Evolutionary conservation across 331 rosid species (phyloP), one percentile per base, ranked within the genome.

Genomic region (Quercus tomentella): DNA sequence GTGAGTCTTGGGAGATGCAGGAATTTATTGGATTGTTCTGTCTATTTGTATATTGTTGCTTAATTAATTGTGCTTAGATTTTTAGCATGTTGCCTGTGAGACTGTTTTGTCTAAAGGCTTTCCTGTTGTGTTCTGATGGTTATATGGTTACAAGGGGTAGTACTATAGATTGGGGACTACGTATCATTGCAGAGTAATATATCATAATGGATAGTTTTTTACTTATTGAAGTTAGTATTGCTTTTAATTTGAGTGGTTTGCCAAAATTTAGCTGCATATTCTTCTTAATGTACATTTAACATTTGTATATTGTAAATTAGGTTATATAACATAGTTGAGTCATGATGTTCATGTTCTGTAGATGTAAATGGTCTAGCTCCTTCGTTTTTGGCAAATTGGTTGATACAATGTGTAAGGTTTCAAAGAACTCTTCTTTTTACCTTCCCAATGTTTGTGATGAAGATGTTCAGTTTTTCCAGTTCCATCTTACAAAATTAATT

Each of bases 401-500:
- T 52, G 77, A 35, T 71, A 74, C 28, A 33, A 25, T 65, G 54
- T 31, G 22, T 17, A 16, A 30, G 22, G 41, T 65, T 65, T 67
- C 10, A 33, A 18, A 49, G 51, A 15, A 35, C 26, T 65, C 20
- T 80, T 65, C 67, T 28, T 60, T 62, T 57, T 69, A 37, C 79
- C 49, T 78, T 57, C 63, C 77, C 79, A 78, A 52, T 79, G 77
- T 72, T 61, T 54, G 55, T 31, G 79, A 49, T 52, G 72, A 25
- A 14, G 22, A 75, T 73, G 63, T 51, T 61, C 55, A 81, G 73
- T 58, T 35, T 67, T 70, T 76, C 80, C 52, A 21, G 71, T 79
- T 76, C 56, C 63, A 57, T 77, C 79, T 70, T 75, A 75, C 62
- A 65, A 78, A 79, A 15, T 76, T 67, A 21, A 21, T 25, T 52